Percentiles rank a stretch among this genome's conserved stretches.
Evolutionary conservation across 176 grass and related monocot genomes (phyloP).

Genomic region (Oryza glumipatula): DNA sequence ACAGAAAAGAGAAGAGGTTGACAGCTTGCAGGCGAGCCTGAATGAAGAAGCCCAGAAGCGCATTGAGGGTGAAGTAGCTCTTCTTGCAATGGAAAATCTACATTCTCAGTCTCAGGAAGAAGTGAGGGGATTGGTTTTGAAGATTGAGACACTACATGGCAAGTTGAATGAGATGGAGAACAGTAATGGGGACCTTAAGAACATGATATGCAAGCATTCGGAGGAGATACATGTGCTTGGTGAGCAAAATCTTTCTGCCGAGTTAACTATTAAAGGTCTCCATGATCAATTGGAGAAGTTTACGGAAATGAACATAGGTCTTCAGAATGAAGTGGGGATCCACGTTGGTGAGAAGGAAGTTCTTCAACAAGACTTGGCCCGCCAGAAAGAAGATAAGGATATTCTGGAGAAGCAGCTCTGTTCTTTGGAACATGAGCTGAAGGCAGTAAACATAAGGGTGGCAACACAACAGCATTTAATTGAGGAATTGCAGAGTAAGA

Average conservation of each 20-base stretch:
- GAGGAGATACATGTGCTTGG: conserved; percentile 22
- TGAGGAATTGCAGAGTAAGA: conserved; percentile 42
- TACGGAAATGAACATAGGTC: conserved; percentile 48
- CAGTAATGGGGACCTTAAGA: conserved; percentile 47
- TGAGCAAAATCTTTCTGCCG: conserved; percentile 43
- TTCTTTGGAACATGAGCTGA: conserved; percentile 46
- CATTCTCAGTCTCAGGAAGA: conserved; percentile 29
- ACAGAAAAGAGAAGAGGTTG: conserved; percentile 42
- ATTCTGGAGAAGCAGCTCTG: conserved; percentile 47
- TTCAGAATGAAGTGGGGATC: conserved; percentile 51
- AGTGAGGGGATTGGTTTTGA: conserved; percentile 5
- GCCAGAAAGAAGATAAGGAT: conserved; percentile 49
- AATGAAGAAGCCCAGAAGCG: conserved; percentile 19
- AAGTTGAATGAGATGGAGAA: conserved; percentile 54
- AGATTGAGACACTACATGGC: conserved; percentile 47
- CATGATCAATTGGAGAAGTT: conserved; percentile 44
- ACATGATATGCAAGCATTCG: conserved; percentile 42
- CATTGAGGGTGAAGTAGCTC: conserved; percentile 6
- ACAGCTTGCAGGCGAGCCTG: conserved; percentile 22
- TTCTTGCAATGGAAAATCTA: conserved; percentile 4
- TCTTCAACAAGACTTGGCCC: conserved; percentile 49
- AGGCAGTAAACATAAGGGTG: conserved; percentile 8
- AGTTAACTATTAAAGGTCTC: conserved; percentile 40
- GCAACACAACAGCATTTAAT: conserved; percentile 40
- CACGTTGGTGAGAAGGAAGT: conserved; percentile 55